Base-by-base conservation (phyloP, 805 yeast species). In the Saccharomyces eubayanus region DNA sequence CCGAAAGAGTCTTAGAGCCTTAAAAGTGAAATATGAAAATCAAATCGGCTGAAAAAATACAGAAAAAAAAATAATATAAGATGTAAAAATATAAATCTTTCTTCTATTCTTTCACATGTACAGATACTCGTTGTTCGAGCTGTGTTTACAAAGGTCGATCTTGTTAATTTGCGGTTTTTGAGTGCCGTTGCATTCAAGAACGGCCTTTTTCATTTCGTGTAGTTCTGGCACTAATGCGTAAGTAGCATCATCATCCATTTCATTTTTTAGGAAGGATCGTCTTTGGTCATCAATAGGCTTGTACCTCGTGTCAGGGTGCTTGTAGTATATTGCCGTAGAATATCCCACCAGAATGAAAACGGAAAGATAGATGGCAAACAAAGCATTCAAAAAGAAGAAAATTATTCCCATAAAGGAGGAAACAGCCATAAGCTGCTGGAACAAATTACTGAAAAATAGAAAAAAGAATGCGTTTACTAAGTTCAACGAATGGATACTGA, bases 251-350 rank as follows among this genome's bases (percentile, higher is more conserved):
- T 43, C 67, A 50, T 59, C 70, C 36, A 70, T 70, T 53, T 75
- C 82, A 53, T 76, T 75, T 62, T 84, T 78, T 57, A 91, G 90
- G 66, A 94, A 87, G 69, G 92, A 94, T 20, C 97, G 87, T 51
- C 87, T 92, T 68, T 99, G 82, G 67, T 94, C 99, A 70, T 94
- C 99, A 62, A 36, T 36, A 57, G 97, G 98, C 74, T 89, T 91
- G 74, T 94, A 94, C 62, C 96, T 80, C 9, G 92, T 82, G 71
- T 94, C 99, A 51, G 99, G 98, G 69, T 94, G 89, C 76, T 87
- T 89, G 69, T 87, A 84, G 31, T 91, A 60, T 62, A 94, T 70
- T 0, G 97, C 96, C 71, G 89, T 74, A 5, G 84, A 75, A 74
- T 97, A 91, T 1, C 96, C 87, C 40, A 90, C 81, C 62, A 94